Conservation (phyloP, 1,284 basidiomycete species). For the Ganoderma lucidum region DNA sequence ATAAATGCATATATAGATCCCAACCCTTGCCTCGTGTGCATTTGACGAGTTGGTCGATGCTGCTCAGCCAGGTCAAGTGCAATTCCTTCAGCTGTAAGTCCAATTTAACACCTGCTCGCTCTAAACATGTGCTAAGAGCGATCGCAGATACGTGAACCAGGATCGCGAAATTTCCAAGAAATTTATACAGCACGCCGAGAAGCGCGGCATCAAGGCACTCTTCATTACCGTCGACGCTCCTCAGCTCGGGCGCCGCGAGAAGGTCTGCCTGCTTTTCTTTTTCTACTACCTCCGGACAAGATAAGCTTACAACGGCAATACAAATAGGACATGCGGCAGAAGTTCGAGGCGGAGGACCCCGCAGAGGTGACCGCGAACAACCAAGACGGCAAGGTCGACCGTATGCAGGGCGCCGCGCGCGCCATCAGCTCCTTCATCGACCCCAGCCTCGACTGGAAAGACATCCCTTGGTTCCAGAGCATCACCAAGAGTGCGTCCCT, state of each 20-base stretch:
- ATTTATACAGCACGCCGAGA: slow-evolving; percentile 86
- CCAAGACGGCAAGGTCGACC: slow-evolving; percentile 55
- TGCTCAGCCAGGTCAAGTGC: slow-evolving; percentile 73
- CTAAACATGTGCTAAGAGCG: slow-evolving; percentile 45
- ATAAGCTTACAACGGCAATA: neutral
- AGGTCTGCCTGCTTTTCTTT: slow-evolving; percentile 45
- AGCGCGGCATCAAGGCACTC: slow-evolving; percentile 83
- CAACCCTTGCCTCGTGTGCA: slow-evolving; percentile 87
- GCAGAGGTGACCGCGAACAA: slow-evolving; percentile 45
- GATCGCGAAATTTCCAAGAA: slow-evolving; percentile 84
- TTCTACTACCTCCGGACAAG: neutral
- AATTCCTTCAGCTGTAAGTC: slow-evolving; percentile 81
- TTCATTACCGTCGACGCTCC: slow-evolving; percentile 96
- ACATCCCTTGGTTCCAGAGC: slow-evolving; percentile 87
- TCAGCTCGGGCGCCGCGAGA: slow-evolving; percentile 89
- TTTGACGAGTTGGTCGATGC: slow-evolving; percentile 91
- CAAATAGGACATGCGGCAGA: slow-evolving; percentile 88
- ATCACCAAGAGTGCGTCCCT: slow-evolving; percentile 80
- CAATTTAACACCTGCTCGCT: slow-evolving; percentile 52
- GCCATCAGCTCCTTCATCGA: slow-evolving; percentile 84
- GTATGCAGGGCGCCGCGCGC: slow-evolving; percentile 38
- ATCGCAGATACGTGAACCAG: slow-evolving; percentile 66
- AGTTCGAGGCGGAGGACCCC: slow-evolving; percentile 65
- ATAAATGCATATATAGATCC: slow-evolving; percentile 53
- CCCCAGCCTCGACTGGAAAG: slow-evolving; percentile 87